Base-by-base conservation (phyloP, 345 rosid genomes). In the Fremontodendron californicum region DNA sequence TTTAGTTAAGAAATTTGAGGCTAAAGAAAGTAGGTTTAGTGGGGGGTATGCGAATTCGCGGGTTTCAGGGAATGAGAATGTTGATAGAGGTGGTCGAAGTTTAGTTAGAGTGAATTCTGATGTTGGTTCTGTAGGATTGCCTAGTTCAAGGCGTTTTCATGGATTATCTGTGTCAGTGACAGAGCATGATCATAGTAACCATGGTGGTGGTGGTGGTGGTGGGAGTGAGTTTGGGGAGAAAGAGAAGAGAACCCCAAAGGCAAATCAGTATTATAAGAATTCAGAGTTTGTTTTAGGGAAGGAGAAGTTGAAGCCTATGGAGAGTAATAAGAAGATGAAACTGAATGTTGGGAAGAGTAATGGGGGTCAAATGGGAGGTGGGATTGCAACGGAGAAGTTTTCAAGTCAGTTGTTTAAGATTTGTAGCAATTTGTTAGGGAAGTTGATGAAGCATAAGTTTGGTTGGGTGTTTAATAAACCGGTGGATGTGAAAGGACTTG, bases 361-460 rank as follows among this genome's bases (percentile, higher is more conserved):
- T 54, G 81, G 79, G 55, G 82, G 82, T 35, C 75, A 79, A 52
- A 76, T 62, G 25, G 80, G 75, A 18, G 61, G 33, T 18, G 79
- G 73, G 23, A 49, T 80, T 64, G 80, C 74, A 27, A 60, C 58
- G 52, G 87, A 81, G 67, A 82, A 79, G 83, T 84, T 82, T 83
- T 74, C 84, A n/a, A 74, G 82, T 76, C 84, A 87, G 80, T 76
- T 89, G 45, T 75, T 84, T 78, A 92, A 85, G 83, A 86, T 52
- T 70, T 91, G 94, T 71, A 81, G 75, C 35, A 85, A 79, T 73
- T 83, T 94, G 89, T 85, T 94, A 66, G 82, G 82, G 70, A 90
- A 75, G 55, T 82, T 94, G 76, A 91, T 92, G 92, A 94, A 92
- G 84, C 96, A 94, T 78, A 86, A 92, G 80, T 83, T n/a, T n/a